Evolutionary conservation across 2,329 filamentous ascomycete genomes (phyloP), one percentile per base, ranked within the genome.

Genomic region (Scedosporium apiospermum): DNA sequence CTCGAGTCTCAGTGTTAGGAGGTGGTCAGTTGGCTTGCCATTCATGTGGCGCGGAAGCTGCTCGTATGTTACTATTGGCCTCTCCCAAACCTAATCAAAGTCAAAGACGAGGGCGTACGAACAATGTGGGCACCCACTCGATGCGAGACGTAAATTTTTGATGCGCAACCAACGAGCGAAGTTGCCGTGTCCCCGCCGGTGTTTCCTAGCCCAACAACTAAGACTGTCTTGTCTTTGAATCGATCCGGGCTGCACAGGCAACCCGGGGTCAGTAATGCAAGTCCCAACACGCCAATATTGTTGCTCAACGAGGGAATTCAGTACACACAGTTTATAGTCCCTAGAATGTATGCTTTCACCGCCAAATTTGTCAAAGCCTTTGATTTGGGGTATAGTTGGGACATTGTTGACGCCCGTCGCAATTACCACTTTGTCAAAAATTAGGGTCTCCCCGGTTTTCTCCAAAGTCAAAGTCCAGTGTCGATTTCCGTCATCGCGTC

Each of bases 191-290:
- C 71, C 18, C 66, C 69, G 1, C 68, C 68, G 1, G 75, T 78
- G 57, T 74, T 76, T 16, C 75, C 74, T 27, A 79, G 66, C 5
- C 78, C 78, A 2, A 80, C 69, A 0, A 81, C 68, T 0, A 81
- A 63, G 2, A 81, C 75, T 9, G 69, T 76, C 65, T 79, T 76
- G 6, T 69, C 74, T 12, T 71, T 69, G 66, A 77, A 80, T 4
- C 65, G 60, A 4, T 70, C 66, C 0, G 69, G 67, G n/a, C 70
- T 70, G 21, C 23, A 38, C 10, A 38, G 10, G 10, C 9, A 12
- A 38, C 3, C 4, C 2, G 10, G 30, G 34, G 10, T 38, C 34
- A 38, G 9, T 4, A 6, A 38, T 38, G 7, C 10, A 38, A 12
- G 10, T 14, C 34, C 34, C 4, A 38, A 14, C 12, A 2, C 10